Percentiles rank a stretch among this genome's conserved stretches.
phyloP scores from a whole-genome alignment of 1,284 basidiomycete genomes.

The Tilletia horrida region DNA sequence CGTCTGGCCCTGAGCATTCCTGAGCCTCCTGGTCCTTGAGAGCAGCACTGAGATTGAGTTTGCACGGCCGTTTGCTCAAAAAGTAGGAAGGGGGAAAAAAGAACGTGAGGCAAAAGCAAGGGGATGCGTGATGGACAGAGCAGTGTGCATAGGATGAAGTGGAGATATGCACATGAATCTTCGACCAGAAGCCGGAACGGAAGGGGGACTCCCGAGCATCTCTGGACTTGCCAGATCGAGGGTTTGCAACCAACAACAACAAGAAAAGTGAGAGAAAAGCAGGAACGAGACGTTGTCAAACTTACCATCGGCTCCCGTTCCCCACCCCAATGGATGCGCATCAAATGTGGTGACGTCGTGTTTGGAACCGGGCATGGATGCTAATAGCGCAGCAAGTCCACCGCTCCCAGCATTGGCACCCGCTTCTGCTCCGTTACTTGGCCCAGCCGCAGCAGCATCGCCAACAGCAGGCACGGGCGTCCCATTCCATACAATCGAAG shows the following conservation, averaged over 20 bases:
- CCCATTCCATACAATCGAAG: slow-evolving; percentile 53
- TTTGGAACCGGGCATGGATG: slow-evolving; percentile 48
- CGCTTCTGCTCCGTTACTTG: neutral
- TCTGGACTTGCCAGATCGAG: no score
- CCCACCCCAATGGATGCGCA: slow-evolving; percentile 46
- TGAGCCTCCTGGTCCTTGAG: no score
- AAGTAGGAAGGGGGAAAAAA: no score
- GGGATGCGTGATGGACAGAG: no score
- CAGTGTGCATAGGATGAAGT: no score
- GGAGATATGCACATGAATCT: neutral
- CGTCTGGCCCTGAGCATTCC: no score
- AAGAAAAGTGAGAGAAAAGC: neutral
- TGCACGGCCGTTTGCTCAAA: no score
- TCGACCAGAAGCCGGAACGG: neutral
- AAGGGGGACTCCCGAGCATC: neutral
- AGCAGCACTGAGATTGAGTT: no score
- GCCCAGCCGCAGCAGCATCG: neutral
- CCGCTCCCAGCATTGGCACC: slow-evolving; percentile 20
- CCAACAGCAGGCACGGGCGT: slow-evolving; percentile 34
- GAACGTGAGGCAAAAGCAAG: no score
- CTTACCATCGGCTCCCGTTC: slow-evolving; percentile 19
- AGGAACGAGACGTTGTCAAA: neutral
- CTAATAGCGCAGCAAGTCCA: slow-evolving; percentile 42
- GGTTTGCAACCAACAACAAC: no score
- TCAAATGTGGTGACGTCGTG: slow-evolving; percentile 52